Conservation (phyloP, 331 rosid species). For the Acacia pycnantha region DNA sequence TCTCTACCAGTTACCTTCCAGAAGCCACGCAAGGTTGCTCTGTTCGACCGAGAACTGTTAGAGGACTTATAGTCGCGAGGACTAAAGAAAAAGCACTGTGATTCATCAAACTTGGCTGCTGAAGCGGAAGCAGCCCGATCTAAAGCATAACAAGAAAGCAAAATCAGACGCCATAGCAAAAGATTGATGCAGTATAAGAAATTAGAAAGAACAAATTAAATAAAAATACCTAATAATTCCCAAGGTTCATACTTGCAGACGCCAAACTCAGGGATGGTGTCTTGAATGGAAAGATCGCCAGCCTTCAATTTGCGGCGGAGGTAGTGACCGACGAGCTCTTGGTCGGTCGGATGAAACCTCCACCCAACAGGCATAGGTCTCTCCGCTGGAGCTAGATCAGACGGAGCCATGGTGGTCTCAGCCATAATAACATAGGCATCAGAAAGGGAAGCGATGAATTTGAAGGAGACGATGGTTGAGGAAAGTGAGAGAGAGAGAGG, state of each 20-base stretch:
- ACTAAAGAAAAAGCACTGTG: not conserved
- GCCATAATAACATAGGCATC: not conserved
- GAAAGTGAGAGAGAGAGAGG: not conserved
- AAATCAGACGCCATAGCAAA: not conserved
- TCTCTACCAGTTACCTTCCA: not conserved
- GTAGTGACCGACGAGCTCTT: conserved; percentile 42
- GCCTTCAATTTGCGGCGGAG: conserved; percentile 29
- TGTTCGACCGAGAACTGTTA: not conserved
- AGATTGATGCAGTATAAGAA: not conserved
- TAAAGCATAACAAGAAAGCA: not conserved
- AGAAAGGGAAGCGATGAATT: too few species aligned
- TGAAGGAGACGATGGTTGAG: not conserved
- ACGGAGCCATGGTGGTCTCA: not conserved
- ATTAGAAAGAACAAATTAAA: not conserved
- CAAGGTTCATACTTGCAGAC: conserved; percentile 40
- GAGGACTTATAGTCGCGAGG: not conserved
- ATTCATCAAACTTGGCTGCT: not conserved
- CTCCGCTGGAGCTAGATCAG: not conserved
- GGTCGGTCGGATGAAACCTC: conserved; percentile 56
- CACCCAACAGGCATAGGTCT: conserved; percentile 35
- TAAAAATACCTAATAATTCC: conserved; percentile 4
- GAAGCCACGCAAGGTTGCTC: not conserved
- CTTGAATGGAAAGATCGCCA: conserved; percentile 8
- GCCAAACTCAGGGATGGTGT: conserved; percentile 36
- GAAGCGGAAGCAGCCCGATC: not conserved